Conservation (phyloP, 1,139 yeast species). For the Taiozyma sp. region DNA sequence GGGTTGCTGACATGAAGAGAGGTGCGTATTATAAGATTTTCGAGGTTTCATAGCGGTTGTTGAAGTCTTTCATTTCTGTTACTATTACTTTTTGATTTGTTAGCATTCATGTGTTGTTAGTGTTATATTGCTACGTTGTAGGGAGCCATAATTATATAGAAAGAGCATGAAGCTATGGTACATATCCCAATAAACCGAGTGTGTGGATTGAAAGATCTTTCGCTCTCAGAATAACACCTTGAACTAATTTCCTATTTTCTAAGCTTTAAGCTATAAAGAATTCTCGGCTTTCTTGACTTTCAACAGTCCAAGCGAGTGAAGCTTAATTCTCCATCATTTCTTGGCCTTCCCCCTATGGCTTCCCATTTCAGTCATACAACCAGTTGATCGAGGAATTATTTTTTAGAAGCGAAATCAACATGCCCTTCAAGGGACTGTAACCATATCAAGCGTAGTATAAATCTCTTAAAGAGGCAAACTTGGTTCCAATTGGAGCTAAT, state of each 20-base stretch:
- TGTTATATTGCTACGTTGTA: background rate
- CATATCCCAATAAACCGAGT: background rate
- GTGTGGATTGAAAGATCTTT: background rate
- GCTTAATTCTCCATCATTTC: background rate
- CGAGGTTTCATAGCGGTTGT: background rate
- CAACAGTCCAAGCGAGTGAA: background rate
- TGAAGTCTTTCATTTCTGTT: background rate
- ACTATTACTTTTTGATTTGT: background rate
- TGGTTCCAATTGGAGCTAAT: conserved; percentile 26
- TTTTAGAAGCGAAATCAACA: too few species aligned
- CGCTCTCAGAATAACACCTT: too few species aligned
- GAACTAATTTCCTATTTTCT: too few species aligned
- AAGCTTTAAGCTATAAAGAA: background rate
- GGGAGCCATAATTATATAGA: background rate
- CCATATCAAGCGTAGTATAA: too few species aligned
- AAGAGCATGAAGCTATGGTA: background rate
- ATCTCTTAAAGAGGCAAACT: too few species aligned
- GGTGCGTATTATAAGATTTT: background rate
- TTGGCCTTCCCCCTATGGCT: background rate
- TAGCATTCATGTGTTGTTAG: background rate
- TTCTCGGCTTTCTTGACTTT: background rate
- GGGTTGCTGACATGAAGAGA: conserved; percentile 25
- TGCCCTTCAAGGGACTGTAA: too few species aligned
- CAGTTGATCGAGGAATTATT: background rate
- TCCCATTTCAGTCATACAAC: background rate